Evolutionary conservation across 805 yeast genomes (phyloP), one percentile per base, ranked within the genome.

Genomic region (Candida rishiriensis): DNA sequence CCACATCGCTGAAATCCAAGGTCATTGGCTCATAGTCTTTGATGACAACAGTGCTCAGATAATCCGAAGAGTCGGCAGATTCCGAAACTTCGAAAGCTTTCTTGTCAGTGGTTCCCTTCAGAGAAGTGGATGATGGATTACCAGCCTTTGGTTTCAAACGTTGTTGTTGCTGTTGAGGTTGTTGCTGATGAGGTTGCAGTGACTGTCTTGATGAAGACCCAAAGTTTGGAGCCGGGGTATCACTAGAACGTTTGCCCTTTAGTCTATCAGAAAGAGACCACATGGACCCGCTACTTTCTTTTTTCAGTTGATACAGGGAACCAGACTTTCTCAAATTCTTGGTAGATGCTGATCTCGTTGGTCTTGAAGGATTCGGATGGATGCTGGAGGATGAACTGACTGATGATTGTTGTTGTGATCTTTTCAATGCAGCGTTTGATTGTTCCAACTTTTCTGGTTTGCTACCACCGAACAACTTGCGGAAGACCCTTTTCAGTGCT

Each of bases 1-100:
- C 43, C 14, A 42, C 42, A 34, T 49, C 56, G n/a, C 45, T 48
- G 29, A 43, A 18, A 11, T 39, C 40, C 15, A 32, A 34, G 11
- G 41, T 29, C 31, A 36, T 52, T 5, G 26, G 26, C 7, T 21
- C 7, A 21, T 21, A 21, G 7, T 21, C 26, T 7, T 21, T 21
- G 7, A 21, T 21, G 26, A 21, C 7, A 21, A 21, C 26, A 21
- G 26, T 7, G 7, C 7, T 21, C 26, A 21, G 26, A 4, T 5
- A 21, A 21, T 21, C 26, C 26, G 7, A 21, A 21, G 26, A 21
- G 26, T 7, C 26, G 7, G 26, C 26, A 5, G 7, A 21, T 5
- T 7, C 26, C 7, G 26, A 4, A 21, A 5, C 26, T 7, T 21
- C 7, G 4, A 5, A 4, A 5, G 26, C 4, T 21, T 21, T 21